Percentiles rank a stretch among this genome's conserved stretches.
Conservation (phyloP, 2,329 filamentous ascomycete species). For the Colletotrichum coccodes region DNA sequence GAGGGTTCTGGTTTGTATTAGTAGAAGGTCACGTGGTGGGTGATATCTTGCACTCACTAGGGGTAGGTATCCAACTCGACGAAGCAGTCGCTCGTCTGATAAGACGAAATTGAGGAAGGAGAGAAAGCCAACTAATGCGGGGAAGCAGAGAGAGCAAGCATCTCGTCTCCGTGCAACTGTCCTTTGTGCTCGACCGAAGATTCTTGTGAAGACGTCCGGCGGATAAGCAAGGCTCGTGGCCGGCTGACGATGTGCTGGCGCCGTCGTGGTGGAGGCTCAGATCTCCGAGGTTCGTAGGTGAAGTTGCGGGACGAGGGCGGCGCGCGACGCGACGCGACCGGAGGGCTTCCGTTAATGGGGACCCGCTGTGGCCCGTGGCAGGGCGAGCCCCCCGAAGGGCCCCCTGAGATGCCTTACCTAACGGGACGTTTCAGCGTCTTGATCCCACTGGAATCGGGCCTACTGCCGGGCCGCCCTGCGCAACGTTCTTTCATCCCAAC, state of each 20-base stretch:
- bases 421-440: not conserved
- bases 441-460: not conserved
- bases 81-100: not conserved
- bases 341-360: slow-evolving; percentile 16
- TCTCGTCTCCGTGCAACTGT: not conserved
- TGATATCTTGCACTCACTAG: slow-evolving; percentile 1
- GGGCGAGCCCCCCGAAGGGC: not conserved
- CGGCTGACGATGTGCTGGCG: not conserved
- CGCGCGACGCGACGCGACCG: slow-evolving; percentile 29
- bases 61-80: not conserved
- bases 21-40: not conserved
- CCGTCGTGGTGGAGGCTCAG: slow-evolving; percentile 1
- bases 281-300: slow-evolving; percentile 19
- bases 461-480: too few relatives aligned
- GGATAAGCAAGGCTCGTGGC: not conserved
- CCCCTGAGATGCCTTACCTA: not conserved
- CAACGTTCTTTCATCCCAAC: not conserved
- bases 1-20: not conserved
- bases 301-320: slow-evolving; percentile 16
- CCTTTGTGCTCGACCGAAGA: not conserved
- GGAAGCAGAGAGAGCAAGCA: not conserved
- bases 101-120: not conserved
- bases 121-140: slow-evolving; percentile 7
- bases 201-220: not conserved
- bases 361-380: slow-evolving; percentile 13